Evolutionary conservation across 306 rosid species (phyloP), one percentile per base, ranked within the genome.

Genomic region (Pyrus communis): DNA sequence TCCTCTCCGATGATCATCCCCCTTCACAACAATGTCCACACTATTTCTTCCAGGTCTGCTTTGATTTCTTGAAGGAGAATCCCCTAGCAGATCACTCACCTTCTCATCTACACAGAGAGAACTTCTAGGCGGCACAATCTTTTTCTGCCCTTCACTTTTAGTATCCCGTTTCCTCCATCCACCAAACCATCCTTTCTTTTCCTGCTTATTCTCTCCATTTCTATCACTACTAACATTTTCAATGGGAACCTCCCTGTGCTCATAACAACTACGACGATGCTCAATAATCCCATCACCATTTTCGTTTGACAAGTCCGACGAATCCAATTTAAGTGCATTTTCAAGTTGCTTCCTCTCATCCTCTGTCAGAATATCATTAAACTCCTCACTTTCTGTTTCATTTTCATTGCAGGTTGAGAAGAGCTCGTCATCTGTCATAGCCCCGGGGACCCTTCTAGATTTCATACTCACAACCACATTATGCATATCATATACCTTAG

Each of bases 401-500:
- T 91, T 91, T 73, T 86, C 99, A 86, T 96, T 91, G 82, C 96
- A 88, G 51, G 97, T 76, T 13, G 97, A 79, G 71, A 92, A 88
- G 60, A 95, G 81, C 77, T 95, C 97, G 10, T 95, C 99, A 66
- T 95, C 97, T 28, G 93, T 84, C 97, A 95, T 92, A 52, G 99
- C 98, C 75, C 99, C 99, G 3, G 99, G 99, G 78, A 95, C 97
- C 78, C 88, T 84, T 85, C 98, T 86, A 70, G 99, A 96, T 77
- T 92, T 96, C 74, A 96, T 87, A 85, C 98, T 92, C 64, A 96
- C 98, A 75, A 92, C 93, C 76, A 96, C 97, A 84, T 91, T 91
- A 82, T 96, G 98, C 97, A 96, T 96, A 79, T 96, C 98, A 63
- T 92, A 96, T 51, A 96, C 99, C 90, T 91, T 96, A 30, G 98